These are phyloP conservation scores for Canavalia ensiformis DNA, from an alignment of 306 rosid genomes.

Conservation along the genomic window DNA sequence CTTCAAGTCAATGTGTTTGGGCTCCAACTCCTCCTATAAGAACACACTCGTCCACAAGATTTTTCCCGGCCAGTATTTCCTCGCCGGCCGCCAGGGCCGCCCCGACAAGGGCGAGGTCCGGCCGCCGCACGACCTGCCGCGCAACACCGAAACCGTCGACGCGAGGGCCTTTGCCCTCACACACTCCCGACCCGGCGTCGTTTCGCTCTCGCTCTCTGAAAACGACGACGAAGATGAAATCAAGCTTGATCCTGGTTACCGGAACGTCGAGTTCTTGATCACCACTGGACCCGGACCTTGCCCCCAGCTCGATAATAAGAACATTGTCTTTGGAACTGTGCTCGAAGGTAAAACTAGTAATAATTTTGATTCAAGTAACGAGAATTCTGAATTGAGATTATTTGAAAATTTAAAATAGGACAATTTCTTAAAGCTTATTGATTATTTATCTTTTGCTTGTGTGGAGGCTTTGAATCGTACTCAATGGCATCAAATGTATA, in stretches of 20 bases:
- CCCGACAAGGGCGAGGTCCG: constrained; percentile 89
- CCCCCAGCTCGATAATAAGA: constrained; percentile 78
- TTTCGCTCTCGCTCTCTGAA: constrained; percentile 82
- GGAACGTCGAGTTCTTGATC: constrained; percentile 85
- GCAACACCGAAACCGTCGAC: constrained; percentile 77
- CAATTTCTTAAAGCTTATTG: not conserved
- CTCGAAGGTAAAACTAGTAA: constrained; percentile 71
- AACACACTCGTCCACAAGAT: constrained; percentile 79
- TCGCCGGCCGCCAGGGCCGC: constrained; percentile 87
- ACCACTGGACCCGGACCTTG: constrained; percentile 96
- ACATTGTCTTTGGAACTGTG: constrained; percentile 85
- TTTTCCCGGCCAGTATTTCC: constrained; percentile 81
- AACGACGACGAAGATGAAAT: constrained; percentile 83
- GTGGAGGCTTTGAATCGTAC: not conserved
- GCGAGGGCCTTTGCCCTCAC: constrained; percentile 67
- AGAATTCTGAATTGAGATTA: no score
- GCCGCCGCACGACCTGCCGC: constrained; percentile 63
- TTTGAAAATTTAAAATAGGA: not conserved
- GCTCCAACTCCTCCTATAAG: constrained; percentile 66
- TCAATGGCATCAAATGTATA: constrained; percentile 6
- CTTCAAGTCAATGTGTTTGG: constrained; percentile 80
- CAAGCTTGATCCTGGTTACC: constrained; percentile 73
- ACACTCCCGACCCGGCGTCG: constrained; percentile 78
- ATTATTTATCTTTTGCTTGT: not conserved
- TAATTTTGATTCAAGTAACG: no score